Conservation (phyloP, 495 filamentous ascomycete genomes). For the Penicillium fimorum region DNA sequence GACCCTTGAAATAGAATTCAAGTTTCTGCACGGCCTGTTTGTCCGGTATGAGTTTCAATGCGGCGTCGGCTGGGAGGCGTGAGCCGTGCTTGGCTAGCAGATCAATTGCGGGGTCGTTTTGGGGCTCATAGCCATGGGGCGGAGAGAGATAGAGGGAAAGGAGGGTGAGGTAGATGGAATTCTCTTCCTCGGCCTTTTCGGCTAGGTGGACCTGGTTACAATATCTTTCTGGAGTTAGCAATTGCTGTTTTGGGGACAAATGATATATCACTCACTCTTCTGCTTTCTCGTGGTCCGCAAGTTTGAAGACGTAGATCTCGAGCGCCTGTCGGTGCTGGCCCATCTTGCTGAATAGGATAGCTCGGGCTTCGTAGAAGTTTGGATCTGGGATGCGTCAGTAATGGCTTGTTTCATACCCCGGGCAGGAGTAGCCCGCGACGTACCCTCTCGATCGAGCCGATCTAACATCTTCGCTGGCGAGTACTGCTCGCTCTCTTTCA, state of each 20-base stretch:
- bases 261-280: slow-evolving; percentile 65
- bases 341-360: slow-evolving; percentile 93
- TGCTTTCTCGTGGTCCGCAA: slow-evolving; percentile 81
- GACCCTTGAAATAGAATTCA: slow-evolving; percentile 86
- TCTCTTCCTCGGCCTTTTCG: slow-evolving; percentile 56
- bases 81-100: slow-evolving; percentile 89
- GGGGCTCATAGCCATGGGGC: slow-evolving; percentile 67
- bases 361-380: slow-evolving; percentile 83
- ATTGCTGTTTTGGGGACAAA: not conserved
- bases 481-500: slow-evolving; percentile 76
- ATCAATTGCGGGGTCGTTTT: slow-evolving; percentile 76
- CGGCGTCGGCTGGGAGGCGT: slow-evolving; percentile 80
- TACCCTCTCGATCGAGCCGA: slow-evolving; percentile 76
- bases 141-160: slow-evolving; percentile 88
- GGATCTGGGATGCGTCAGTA: slow-evolving; percentile 56
- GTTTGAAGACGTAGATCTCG: slow-evolving; percentile 94
- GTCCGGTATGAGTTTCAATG: slow-evolving; percentile 81
- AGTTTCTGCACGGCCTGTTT: slow-evolving; percentile 73
- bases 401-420: not conserved
- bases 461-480: slow-evolving; percentile 71
- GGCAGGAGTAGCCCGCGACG: slow-evolving; percentile 25
- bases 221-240: slow-evolving; percentile 59
- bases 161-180: slow-evolving; percentile 86
- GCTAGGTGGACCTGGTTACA: slow-evolving; percentile 78
- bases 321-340: slow-evolving; percentile 90